A percentile compares a stretch with the other conserved stretches of the same genome.
Evolutionary conservation across 805 yeast genomes (phyloP).

Genomic region (Spathaspora arborariae): DNA sequence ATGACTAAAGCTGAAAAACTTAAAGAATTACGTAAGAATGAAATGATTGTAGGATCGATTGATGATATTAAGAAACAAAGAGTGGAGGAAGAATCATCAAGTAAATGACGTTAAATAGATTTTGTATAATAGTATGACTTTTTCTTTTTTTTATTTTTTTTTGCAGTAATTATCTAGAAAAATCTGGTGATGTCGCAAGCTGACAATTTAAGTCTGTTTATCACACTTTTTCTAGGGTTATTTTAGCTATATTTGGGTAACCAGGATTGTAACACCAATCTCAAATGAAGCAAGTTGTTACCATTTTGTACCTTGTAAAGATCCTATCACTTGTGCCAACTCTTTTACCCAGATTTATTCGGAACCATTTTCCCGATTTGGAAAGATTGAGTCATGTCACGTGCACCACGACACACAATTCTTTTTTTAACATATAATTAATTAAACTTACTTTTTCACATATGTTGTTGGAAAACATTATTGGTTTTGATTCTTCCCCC

Average conservation of each 20-base stretch:
- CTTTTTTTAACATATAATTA: not conserved
- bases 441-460: not conserved
- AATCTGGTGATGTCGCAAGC: no score
- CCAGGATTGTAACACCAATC: no score
- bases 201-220: no score
- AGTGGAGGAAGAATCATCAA: not conserved
- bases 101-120: not conserved
- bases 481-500: not conserved
- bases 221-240: no score
- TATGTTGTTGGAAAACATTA: no score
- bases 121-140: not conserved
- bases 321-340: not conserved
- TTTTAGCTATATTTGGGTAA: no score
- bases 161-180: not conserved
- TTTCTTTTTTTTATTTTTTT: not conserved
- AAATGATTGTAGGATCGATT: slow-evolving; percentile 60
- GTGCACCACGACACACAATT: not conserved
- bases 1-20: slow-evolving; percentile 46
- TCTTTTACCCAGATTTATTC: not conserved
- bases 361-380: not conserved
- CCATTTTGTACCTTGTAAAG: no score
- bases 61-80: slow-evolving; percentile 25
- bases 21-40: slow-evolving; percentile 60
- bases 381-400: not conserved
- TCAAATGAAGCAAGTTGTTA: no score